Conservation (phyloP, 306 rosid species). For the Phaseolus lunatus region DNA sequence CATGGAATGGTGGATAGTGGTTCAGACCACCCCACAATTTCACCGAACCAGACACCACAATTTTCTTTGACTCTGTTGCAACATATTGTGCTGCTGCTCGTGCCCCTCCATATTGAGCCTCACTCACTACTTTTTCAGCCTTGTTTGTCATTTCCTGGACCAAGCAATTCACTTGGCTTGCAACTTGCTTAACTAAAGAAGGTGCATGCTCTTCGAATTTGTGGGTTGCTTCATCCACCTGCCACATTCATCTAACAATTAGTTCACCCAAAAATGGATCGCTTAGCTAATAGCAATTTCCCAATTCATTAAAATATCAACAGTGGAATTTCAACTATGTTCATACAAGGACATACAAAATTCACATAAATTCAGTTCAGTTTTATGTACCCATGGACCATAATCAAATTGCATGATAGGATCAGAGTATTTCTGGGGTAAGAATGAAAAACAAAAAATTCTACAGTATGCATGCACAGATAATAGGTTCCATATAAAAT, state of each 20-base stretch:
- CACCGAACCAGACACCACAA: conserved; percentile 50
- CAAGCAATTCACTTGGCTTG: conserved; percentile 44
- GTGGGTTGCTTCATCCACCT: conserved; percentile 69
- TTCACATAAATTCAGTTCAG: no score
- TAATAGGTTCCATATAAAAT: not conserved
- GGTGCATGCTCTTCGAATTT: conserved; percentile 74
- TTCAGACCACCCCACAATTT: conserved; percentile 60
- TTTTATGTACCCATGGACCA: not conserved
- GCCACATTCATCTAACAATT: conserved; percentile 23
- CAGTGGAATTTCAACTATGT: no score
- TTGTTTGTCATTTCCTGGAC: conserved; percentile 48
- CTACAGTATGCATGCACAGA: conserved; percentile 40
- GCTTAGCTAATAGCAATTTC: not conserved
- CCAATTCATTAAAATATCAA: not conserved
- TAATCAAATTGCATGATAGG: not conserved
- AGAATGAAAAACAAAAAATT: not conserved
- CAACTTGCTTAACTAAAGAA: conserved; percentile 60
- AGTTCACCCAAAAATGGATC: not conserved
- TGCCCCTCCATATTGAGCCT: conserved; percentile 70
- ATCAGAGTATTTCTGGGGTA: not conserved
- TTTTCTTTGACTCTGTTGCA: conserved; percentile 62
- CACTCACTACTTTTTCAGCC: conserved; percentile 54
- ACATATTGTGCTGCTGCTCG: conserved; percentile 60
- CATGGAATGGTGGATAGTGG: conserved; percentile 55
- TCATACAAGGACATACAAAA: no score